Evolutionary conservation across 2,329 filamentous ascomycete genomes (phyloP).

Genomic region (Pezicula carpinea): DNA sequence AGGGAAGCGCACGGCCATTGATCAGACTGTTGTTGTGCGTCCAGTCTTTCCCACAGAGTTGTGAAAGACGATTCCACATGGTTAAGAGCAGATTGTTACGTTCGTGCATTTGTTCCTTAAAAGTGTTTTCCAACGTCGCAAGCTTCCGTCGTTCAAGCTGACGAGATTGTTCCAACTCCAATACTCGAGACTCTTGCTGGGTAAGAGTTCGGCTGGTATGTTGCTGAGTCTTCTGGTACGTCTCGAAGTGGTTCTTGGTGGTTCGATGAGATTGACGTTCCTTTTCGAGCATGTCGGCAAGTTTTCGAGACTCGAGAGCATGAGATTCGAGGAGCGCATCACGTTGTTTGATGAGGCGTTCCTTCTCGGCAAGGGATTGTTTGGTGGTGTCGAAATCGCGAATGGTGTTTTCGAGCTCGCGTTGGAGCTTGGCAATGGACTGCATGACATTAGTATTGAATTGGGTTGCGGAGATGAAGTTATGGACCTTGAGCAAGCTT

Average conservation of each 20-base stretch:
- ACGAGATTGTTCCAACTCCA: slow-evolving; percentile 79
- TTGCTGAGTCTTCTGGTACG: slow-evolving; percentile 80
- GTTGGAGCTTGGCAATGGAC: slow-evolving; percentile 83
- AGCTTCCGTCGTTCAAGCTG: slow-evolving; percentile 75
- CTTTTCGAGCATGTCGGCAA: slow-evolving; percentile 85
- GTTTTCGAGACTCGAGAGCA: slow-evolving; percentile 77
- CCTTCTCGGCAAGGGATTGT: slow-evolving; percentile 79
- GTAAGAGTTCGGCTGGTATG: slow-evolving; percentile 82
- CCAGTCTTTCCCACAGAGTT: slow-evolving; percentile 88
- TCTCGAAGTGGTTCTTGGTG: slow-evolving; percentile 84
- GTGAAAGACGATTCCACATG: slow-evolving; percentile 86
- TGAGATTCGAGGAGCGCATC: slow-evolving; percentile 85
- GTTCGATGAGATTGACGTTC: slow-evolving; percentile 80
- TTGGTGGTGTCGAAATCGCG: slow-evolving; percentile 78
- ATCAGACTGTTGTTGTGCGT: slow-evolving; percentile 83
- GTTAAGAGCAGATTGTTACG: slow-evolving; percentile 82
- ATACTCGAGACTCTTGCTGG: slow-evolving; percentile 77
- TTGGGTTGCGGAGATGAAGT: neutral
- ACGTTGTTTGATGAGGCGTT: slow-evolving; percentile 82
- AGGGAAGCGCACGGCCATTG: slow-evolving; percentile 77
- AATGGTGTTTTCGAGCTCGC: slow-evolving; percentile 78
- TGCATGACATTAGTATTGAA: slow-evolving; percentile 29
- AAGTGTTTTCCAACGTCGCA: slow-evolving; percentile 66
- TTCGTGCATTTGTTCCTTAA: slow-evolving; percentile 83
- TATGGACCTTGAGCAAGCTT: slow-evolving; percentile 70